Conservation (phyloP, 257 asterid genomes). For the Leptodermis oblonga region DNA sequence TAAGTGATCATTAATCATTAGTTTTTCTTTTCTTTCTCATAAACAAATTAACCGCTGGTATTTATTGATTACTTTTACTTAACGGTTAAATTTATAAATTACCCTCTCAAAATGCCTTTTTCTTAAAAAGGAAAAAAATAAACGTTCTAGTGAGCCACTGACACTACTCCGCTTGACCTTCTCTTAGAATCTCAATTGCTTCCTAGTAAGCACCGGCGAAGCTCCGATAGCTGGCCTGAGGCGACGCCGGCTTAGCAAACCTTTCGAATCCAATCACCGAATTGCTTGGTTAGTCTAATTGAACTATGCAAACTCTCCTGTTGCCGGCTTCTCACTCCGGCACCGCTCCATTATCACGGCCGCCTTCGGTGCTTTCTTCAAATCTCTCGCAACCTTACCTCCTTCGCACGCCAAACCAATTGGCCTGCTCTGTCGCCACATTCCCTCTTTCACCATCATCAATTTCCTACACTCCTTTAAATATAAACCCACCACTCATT, state of each 20-base stretch:
- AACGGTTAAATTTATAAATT: too few species aligned
- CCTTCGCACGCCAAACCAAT: constrained; percentile 23
- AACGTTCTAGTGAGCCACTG: too few species aligned
- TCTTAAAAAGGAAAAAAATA: too few species aligned
- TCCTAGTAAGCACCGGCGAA: background rate
- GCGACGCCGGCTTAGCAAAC: background rate
- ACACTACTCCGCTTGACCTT: too few species aligned
- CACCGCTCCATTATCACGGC: constrained; percentile 37
- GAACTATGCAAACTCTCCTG: constrained; percentile 72
- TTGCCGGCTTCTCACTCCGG: constrained; percentile 67
- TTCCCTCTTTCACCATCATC: constrained; percentile 21
- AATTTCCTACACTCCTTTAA: constrained; percentile 37
- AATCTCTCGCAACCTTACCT: constrained; percentile 11
- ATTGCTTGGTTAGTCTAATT: background rate
- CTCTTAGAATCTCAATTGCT: background rate
- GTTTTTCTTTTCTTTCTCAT: too few species aligned
- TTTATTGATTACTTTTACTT: too few species aligned
- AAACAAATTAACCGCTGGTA: too few species aligned
- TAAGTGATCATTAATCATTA: too few species aligned
- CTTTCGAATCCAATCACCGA: background rate
- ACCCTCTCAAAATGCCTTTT: too few species aligned
- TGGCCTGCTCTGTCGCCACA: constrained; percentile 17
- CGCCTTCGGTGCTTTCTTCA: constrained; percentile 21
- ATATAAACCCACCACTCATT: constrained; percentile 24
- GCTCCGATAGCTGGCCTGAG: background rate